These are phyloP conservation scores for Acanthamoeba castellanii DNA, from an alignment of 208 protist genomes.

Conservation along the genomic window DNA sequence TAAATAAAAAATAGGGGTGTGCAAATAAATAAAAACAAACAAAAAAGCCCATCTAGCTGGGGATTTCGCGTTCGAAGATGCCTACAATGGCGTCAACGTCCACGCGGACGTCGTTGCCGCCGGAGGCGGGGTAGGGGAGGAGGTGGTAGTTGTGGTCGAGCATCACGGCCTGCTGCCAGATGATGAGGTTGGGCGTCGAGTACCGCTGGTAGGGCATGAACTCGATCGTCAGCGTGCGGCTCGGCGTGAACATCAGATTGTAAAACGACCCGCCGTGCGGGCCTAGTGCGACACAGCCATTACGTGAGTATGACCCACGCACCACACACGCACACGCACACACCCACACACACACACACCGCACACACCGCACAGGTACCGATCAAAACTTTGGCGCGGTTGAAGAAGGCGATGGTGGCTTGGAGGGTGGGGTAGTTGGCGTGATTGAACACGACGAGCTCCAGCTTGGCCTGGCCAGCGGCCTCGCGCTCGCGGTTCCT, in stretches of 20 bases:
- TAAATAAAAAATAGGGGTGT: neutral
- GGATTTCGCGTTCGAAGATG: neutral
- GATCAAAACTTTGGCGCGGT: conserved; percentile 15
- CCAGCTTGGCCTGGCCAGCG: neutral
- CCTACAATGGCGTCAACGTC: neutral
- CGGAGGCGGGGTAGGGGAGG: neutral
- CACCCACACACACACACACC: neutral
- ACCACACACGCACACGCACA: neutral
- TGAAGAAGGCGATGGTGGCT: neutral
- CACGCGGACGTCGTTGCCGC: neutral
- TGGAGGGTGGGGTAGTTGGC: conserved; percentile 1
- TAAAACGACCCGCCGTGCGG: conserved; percentile 27
- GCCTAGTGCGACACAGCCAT: neutral
- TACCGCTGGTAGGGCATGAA: neutral
- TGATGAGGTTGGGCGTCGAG: conserved; percentile 11
- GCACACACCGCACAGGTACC: neutral
- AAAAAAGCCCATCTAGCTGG: neutral
- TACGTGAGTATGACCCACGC: too few species aligned
- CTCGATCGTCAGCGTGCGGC: conserved; percentile 22
- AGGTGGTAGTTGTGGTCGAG: conserved; percentile 47
- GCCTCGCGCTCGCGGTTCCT: neutral
- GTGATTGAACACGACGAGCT: conserved; percentile 30
- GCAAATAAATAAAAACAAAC: neutral
- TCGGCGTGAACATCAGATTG: conserved; percentile 23
- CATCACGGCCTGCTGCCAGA: conserved; percentile 36